Evolutionary conservation across 106 monocot species (phyloP).

Genomic region (Triglochin maritima): DNA sequence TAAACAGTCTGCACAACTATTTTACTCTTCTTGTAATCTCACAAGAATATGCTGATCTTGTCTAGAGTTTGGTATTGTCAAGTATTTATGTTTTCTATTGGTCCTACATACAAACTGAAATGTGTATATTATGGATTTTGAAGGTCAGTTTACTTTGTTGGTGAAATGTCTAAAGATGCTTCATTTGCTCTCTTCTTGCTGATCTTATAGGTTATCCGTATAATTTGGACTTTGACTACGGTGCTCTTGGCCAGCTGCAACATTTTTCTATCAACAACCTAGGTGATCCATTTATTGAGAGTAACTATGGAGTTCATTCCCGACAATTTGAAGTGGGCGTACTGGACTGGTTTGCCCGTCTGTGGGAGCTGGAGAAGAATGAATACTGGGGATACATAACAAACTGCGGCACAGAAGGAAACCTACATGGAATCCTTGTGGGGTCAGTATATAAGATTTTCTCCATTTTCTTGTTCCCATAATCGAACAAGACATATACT

Average conservation of each 20-base stretch:
- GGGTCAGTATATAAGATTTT: constrained; percentile 8
- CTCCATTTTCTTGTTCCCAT: not conserved
- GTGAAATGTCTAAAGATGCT: not conserved
- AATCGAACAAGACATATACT: no score
- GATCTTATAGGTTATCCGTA: constrained; percentile 19
- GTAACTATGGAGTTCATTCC: constrained; percentile 30
- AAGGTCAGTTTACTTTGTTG: no score
- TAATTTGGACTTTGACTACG: constrained; percentile 32
- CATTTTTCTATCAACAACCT: constrained; percentile 32
- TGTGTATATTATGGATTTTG: no score
- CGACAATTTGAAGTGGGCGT: constrained; percentile 31
- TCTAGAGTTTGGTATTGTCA: no score
- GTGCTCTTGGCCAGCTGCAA: constrained; percentile 23
- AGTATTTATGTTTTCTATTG: no score
- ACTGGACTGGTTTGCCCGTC: constrained; percentile 31
- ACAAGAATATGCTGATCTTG: no score
- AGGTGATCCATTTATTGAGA: constrained; percentile 32
- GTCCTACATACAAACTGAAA: no score
- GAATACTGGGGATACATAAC: constrained; percentile 34
- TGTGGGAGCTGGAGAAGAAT: constrained; percentile 30
- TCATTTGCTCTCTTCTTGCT: not conserved
- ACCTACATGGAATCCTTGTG: constrained; percentile 26
- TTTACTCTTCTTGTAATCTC: no score
- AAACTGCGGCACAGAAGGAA: constrained; percentile 35
- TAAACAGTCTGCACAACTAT: no score